Evolutionary conservation across 768 basidiomycete genomes (phyloP).

Genomic region (Boletales sp.): DNA sequence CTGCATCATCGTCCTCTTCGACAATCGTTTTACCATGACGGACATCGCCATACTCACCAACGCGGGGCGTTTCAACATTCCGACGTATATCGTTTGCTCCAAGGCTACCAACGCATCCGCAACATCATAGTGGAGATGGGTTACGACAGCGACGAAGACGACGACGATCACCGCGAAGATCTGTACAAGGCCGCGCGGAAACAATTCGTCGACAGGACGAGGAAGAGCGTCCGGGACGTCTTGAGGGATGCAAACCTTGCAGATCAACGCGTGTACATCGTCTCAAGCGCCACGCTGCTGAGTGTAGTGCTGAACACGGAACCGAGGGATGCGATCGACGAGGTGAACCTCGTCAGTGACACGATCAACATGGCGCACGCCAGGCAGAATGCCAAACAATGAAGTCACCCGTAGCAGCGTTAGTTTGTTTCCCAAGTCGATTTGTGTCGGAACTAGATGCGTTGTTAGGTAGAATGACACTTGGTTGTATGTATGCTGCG

Average conservation of each 20-base stretch:
- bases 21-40: conserved; percentile 22
- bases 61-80: conserved; percentile 14
- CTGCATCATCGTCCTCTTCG: conserved; percentile 20
- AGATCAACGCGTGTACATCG: conserved; percentile 26
- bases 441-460: no score
- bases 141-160: conserved; percentile 17
- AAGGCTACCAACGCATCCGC: conserved; percentile 21
- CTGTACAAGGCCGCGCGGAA: conserved; percentile 9
- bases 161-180: conserved; percentile 9
- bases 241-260: conserved; percentile 22
- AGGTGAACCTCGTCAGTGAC: conserved; percentile 20
- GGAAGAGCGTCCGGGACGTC: conserved; percentile 14
- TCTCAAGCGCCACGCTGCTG: conserved; percentile 19
- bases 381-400: conserved; percentile 2
- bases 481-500: no score
- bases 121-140: conserved; percentile 18
- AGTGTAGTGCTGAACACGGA: conserved; percentile 14
- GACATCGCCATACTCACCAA: conserved; percentile 18
- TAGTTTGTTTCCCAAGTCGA: no score
- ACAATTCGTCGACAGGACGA: conserved; percentile 14
- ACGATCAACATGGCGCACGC: conserved; percentile 7
- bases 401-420: background rate
- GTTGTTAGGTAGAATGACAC: no score
- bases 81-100: conserved; percentile 21
- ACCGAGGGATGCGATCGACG: conserved; percentile 21